Base-by-base conservation (phyloP, 1,284 basidiomycete species). In the Tilletia walkeri region DNA sequence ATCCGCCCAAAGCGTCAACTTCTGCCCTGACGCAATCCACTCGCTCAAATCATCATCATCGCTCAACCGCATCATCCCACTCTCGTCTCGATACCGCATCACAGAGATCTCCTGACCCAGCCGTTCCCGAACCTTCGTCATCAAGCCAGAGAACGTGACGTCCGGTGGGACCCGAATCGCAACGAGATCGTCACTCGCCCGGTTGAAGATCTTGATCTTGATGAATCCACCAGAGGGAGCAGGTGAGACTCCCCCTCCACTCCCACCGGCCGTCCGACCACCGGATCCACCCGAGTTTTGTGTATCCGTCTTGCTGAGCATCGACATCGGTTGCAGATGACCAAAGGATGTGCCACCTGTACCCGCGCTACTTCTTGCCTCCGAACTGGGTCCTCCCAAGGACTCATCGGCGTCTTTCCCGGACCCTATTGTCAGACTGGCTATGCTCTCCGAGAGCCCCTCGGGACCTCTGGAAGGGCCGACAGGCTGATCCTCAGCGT, bases 181-280 rank as follows among this genome's bases (percentile, higher is more conserved):
- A 73, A 99, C 93, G 67, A 99, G 86, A 83, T 98, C 95, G 82
- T 97, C 93, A 36, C 93, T 91, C 72, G 91, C 88, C 41, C 91
- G 88, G 84, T 96, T 91, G 81, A 95, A 96, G 69, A 99, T 93
- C 86, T 99, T 99, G 86, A 99, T 96, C 86, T 97, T 97, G 78
- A 97, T 88, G 85, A 94, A 95, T 47, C 66, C 66, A 10, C 18
- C 45, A 20, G 47, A 38, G 48, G 47, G 47, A n/a, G 48, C 48
- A 1, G 30, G 47, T 24, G 50, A 30, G 34, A 18, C 38, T n/a
- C 20, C 66, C 0, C 24, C 66, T n/a, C 48, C 47, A n/a, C 30
- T 18, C 7, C 10, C 20, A 14, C 18, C 66, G 48, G 24, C 50
- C 10, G 24, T 7, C 10, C 45, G 39, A 4, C 6, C 30, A 9